Evolutionary conservation across 768 basidiomycete species (phyloP), one percentile per base, ranked within the genome.

Genomic region (Saitozyma podzolica): DNA sequence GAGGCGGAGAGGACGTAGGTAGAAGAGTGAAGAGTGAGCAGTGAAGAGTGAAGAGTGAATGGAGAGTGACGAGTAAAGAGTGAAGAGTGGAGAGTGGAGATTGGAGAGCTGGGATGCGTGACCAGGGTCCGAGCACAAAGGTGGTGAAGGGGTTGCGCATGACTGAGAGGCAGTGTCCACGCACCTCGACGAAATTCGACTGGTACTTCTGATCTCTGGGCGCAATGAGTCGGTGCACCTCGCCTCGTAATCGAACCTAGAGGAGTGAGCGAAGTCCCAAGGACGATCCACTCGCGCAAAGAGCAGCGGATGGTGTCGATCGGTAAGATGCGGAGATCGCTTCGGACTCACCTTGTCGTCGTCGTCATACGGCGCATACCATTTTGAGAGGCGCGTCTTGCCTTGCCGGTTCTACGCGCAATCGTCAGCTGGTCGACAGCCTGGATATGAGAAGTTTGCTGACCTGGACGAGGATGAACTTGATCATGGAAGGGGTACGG

Each of bases 351-450:
- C 92, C 88, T 98, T 99, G 84, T 98, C 96, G 70, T 99, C 96
- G 76, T 99, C 96, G 71, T 97, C 94, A 70, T 93, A 98, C 0
- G 96, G 96, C 37, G 91, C 91, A 82, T 98, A 98, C 95, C 95
- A 99, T 81, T 98, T 98, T 9, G 92, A 93, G 54, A 98, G 80
- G 59, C 96, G 84, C 3, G 95, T 98, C 83, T 99, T 99, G 16
- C 96, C 96, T 82, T 99, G 96, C 47, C 95, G 87, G 78, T 98
- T 98, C 93, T 98, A 69, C 5, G 49, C 19, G 37, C 39, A 29
- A 9, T 19, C n/a, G 63, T 40, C 37, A 17, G 45, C 6, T 17
- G 20, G 43, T n/a, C n/a, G 17, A 16, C 43, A 3, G 19, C 8
- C 19, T n/a, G 48, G 54, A 42, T 9, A 19, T 16, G 3, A 8